These are phyloP conservation scores for Starmerella vaccinii DNA, from an alignment of 805 yeast species.

Conservation along the genomic window DNA sequence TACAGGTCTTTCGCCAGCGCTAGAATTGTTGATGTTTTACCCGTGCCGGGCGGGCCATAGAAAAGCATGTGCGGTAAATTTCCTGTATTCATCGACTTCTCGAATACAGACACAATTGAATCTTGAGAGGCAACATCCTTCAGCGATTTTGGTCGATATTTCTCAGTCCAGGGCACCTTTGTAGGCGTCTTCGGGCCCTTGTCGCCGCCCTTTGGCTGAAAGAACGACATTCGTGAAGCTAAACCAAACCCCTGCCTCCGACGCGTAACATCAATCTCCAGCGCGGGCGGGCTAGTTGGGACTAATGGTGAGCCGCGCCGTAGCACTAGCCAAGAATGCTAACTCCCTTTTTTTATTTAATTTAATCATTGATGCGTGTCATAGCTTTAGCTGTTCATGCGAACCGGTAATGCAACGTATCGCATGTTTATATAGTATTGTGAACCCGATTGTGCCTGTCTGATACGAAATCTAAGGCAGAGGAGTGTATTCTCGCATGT, in stretches of 20 bases:
- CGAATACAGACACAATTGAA: constrained; percentile 73
- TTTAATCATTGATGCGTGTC: too few species aligned
- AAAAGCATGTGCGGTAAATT: constrained; percentile 70
- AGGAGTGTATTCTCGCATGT: too few species aligned
- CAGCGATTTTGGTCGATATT: constrained; percentile 69
- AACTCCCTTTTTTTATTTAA: too few species aligned
- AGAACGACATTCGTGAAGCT: constrained; percentile 17
- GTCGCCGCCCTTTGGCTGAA: constrained; percentile 17
- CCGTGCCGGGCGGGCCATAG: constrained; percentile 94
- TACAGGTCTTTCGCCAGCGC: constrained; percentile 82
- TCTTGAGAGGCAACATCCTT: constrained; percentile 89
- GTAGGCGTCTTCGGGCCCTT: constrained; percentile 15
- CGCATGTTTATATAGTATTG: too few species aligned
- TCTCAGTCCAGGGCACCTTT: constrained; percentile 26
- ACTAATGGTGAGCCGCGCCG: too few species aligned
- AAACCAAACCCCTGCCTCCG: neutral
- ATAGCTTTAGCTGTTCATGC: too few species aligned
- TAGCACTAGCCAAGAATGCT: too few species aligned
- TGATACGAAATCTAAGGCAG: too few species aligned
- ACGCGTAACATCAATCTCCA: neutral
- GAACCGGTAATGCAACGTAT: too few species aligned
- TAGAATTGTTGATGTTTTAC: constrained; percentile 78
- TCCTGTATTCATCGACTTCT: constrained; percentile 65
- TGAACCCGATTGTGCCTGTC: too few species aligned
- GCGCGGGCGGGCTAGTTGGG: too few species aligned